These are phyloP conservation scores for Delitschia confertaspora DNA, from an alignment of 495 filamentous ascomycete genomes.

Conservation along the genomic window DNA sequence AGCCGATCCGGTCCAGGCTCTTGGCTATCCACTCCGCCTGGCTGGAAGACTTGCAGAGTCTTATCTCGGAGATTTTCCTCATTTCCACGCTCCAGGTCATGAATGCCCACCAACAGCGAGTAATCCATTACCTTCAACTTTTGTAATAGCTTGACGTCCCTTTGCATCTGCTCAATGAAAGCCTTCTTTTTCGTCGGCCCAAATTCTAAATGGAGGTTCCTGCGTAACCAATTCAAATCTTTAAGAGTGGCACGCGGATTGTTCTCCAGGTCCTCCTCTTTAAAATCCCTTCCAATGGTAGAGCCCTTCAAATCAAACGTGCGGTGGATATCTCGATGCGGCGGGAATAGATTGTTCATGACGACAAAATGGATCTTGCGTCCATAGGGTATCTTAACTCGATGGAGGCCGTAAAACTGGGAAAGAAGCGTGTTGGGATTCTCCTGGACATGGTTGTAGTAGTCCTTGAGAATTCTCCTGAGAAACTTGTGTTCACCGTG, in stretches of 20 bases:
- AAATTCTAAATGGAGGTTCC: conserved; percentile 75
- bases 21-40: conserved; percentile 59
- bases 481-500: conserved; percentile 93
- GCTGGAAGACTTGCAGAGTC: conserved; percentile 90
- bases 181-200: conserved; percentile 75
- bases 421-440: conserved; percentile 96
- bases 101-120: conserved; percentile 87
- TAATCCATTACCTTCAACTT: conserved; percentile 97
- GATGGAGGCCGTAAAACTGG: conserved; percentile 95
- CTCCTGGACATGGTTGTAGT: conserved; percentile 83
- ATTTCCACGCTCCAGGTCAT: conserved; percentile 81
- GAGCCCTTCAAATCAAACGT: conserved; percentile 98
- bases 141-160: conserved; percentile 78
- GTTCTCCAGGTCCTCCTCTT: conserved; percentile 74
- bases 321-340: conserved; percentile 92
- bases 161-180: conserved; percentile 81
- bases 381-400: conserved; percentile 97
- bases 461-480: conserved; percentile 82
- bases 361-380: conserved; percentile 99
- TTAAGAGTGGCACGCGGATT: conserved; percentile 93
- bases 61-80: conserved; percentile 93
- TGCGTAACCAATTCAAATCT: conserved; percentile 91
- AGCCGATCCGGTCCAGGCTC: conserved; percentile 50
- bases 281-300: conserved; percentile 83
- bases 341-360: conserved; percentile 99